Base-by-base conservation (phyloP, 2,329 filamentous ascomycete genomes). In the Cryphonectria nitschkei region DNA sequence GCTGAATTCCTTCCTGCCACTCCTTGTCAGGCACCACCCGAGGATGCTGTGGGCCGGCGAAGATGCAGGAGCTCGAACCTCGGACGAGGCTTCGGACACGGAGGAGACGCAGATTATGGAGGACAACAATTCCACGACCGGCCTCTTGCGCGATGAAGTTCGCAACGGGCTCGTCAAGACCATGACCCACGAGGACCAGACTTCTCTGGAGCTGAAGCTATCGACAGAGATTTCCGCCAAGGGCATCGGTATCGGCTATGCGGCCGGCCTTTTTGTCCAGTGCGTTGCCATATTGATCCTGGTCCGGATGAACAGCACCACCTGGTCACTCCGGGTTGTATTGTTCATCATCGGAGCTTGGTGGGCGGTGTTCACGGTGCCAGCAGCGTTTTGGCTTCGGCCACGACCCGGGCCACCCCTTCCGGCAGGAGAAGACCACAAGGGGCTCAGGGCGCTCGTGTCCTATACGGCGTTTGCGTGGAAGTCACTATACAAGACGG, bases 301-400 rank as follows among this genome's bases (percentile, higher is more conserved):
- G 2, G 85, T 94, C 54, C 82, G 84, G 2, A 89, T 93, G 78
- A 87, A 89, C 52, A 95, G 93, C 72, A 92, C 93, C 4, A 95
- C 92, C 0, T 95, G 95, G 84, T 93, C 94, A 0, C 90, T 98
- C 62, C 90, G 95, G 3, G 85, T 98, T 3, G 95, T 96, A 0
- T 86, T 99, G 13, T 94, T 97, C 79, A 82, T 95, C 70, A 90
- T 98, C 68, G 96, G 96, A 46, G 80, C 89, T 39, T 99, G 96
- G 96, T 99, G 96, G 96, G 89, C 95, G 61, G 71, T 92, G 46
- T 98, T 99, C 79, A 97, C 93, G 3, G 89, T 98, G 69, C 96
- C 96, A 0, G 90, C 94, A 0, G 93, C 93, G 2, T 81, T 97
- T 76, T 98, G 94, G 92, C 85, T 99, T 41, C 90, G 95, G 56